Evolutionary conservation across 1,139 yeast genomes (phyloP).

Genomic region (Nakaseomyces delphensis): DNA sequence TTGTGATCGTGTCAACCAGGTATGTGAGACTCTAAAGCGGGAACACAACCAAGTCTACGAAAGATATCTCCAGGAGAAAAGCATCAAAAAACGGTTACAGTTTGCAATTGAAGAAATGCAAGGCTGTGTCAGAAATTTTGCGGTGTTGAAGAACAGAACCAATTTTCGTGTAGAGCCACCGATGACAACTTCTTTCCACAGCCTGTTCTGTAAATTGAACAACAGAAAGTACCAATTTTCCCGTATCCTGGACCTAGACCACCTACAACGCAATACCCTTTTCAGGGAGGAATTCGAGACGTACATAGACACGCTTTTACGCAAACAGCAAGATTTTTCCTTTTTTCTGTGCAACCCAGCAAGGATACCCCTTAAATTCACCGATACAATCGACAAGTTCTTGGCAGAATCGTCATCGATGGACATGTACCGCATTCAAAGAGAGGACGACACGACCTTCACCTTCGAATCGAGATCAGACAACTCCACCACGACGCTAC

Average conservation of each 20-base stretch:
- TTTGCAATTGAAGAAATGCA: constrained; percentile 3
- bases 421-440: neutral
- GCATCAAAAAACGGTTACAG: neutral
- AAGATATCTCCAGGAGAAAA: neutral
- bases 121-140: constrained; percentile 2
- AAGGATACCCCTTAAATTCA: neutral
- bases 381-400: neutral
- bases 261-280: neutral
- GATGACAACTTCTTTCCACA: neutral
- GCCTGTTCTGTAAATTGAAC: constrained; percentile 1
- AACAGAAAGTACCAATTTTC: neutral
- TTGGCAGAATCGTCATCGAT: neutral
- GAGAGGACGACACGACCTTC: neutral
- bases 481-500: neutral
- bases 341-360: constrained; percentile 1
- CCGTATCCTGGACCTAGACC: neutral
- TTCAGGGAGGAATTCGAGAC: constrained; percentile 2
- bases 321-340: neutral
- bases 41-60: neutral
- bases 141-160: neutral
- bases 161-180: neutral
- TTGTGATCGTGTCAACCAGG: neutral
- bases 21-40: neutral
- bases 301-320: neutral
- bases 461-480: neutral